Evolutionary conservation across 164 flowering plant genomes (phyloP).

Genomic region (Umbellularia californica): DNA sequence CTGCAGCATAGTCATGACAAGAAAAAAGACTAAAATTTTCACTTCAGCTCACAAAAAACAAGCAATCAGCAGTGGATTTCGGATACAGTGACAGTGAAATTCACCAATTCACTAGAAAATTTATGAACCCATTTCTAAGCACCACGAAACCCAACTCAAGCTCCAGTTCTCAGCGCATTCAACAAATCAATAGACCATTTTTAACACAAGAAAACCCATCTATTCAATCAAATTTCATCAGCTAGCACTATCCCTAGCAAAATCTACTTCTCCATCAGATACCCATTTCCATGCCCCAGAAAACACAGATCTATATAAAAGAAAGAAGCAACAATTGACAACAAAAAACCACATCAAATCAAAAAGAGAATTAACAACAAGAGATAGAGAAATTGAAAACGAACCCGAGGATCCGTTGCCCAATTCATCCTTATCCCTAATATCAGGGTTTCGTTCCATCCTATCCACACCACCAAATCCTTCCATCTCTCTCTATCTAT

Average conservation of each 20-base stretch:
- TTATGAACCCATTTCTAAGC: background rate
- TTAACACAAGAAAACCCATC: background rate
- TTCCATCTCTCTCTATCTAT: constrained; percentile 1
- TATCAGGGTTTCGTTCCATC: background rate
- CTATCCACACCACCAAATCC: constrained; percentile 1
- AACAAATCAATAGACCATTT: background rate
- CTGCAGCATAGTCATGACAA: background rate
- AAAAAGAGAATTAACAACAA: background rate
- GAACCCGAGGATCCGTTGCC: background rate
- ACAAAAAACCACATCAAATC: background rate
- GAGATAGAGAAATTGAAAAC: background rate
- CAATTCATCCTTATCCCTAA: background rate
- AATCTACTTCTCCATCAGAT: background rate
- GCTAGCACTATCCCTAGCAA: no score
- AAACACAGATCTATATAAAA: background rate
- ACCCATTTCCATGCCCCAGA: background rate
- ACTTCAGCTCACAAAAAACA: background rate
- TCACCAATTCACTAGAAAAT: background rate
- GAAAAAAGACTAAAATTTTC: no score
- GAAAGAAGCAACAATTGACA: no score
- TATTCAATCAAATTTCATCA: background rate
- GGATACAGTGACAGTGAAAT: background rate
- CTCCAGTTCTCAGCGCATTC: background rate
- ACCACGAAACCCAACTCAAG: background rate
- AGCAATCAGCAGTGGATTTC: background rate